Evolutionary conservation across 371 early-diverging fungal species (phyloP).

Genomic region (Lichtheimia ornata): DNA sequence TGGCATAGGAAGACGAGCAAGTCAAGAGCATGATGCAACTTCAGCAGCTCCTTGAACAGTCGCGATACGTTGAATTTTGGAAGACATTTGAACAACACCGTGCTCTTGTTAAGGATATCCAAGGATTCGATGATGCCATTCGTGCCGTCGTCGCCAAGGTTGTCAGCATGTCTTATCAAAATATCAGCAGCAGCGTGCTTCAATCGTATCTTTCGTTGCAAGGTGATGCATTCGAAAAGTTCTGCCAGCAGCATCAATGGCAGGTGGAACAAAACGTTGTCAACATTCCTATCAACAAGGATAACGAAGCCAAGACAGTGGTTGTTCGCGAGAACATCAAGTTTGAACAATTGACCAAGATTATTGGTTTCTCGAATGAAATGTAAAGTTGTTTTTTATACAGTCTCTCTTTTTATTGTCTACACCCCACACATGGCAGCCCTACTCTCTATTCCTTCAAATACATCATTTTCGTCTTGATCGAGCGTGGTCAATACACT

Average conservation of each 20-base stretch:
- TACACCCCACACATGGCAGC: neutral
- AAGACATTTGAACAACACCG: constrained; percentile 52
- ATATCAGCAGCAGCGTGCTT: constrained; percentile 61
- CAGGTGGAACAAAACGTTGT: constrained; percentile 61
- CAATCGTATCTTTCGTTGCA: constrained; percentile 69
- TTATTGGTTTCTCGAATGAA: constrained; percentile 71
- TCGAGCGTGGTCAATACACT: constrained; percentile 19
- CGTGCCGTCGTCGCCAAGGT: constrained; percentile 73
- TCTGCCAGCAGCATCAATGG: constrained; percentile 71
- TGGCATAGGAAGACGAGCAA: constrained; percentile 45
- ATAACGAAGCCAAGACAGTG: constrained; percentile 80
- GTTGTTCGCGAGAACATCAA: constrained; percentile 86
- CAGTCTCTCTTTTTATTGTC: neutral
- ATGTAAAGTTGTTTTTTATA: constrained; percentile 28
- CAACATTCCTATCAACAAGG: constrained; percentile 76
- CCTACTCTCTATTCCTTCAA: constrained; percentile 30
- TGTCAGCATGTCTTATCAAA: constrained; percentile 81
- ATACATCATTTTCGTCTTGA: constrained; percentile 25
- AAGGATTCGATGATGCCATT: constrained; percentile 75
- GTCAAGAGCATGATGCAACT: constrained; percentile 70
- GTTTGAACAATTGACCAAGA: constrained; percentile 79
- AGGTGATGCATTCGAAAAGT: constrained; percentile 65
- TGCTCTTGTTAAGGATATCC: constrained; percentile 63
- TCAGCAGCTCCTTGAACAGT: constrained; percentile 79
- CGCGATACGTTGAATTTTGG: constrained; percentile 85